Percentiles rank a stretch among this genome's conserved stretches.
Evolutionary conservation across 495 filamentous ascomycete species (phyloP).

Genomic region (Xylaria flabelliformis): DNA sequence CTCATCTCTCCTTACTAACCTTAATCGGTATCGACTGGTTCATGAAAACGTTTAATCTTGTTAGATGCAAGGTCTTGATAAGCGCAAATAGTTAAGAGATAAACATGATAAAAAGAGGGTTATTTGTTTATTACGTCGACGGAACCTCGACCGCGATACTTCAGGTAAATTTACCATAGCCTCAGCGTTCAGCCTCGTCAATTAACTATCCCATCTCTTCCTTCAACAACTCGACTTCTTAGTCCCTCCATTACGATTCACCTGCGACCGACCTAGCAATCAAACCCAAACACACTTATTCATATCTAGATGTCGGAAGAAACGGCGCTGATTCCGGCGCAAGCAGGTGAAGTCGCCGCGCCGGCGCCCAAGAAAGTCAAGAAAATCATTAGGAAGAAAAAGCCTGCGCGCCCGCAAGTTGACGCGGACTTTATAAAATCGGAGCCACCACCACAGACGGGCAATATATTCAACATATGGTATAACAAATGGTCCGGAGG

Average conservation of each 20-base stretch:
- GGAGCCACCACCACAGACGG: conserved; percentile 86
- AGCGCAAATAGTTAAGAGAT: not conserved
- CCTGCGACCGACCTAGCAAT: not conserved
- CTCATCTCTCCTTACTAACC: not conserved
- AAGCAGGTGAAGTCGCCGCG: conserved; percentile 53
- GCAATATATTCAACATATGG: conserved; percentile 93
- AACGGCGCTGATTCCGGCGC: conserved; percentile 36
- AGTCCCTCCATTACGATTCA: not conserved
- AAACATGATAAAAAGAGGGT: not conserved
- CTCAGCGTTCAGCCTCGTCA: conserved; percentile 8
- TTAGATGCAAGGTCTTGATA: not conserved
- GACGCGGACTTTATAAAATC: conserved; percentile 79
- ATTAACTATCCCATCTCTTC: not conserved
- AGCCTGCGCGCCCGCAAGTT: conserved; percentile 75
- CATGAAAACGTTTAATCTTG: not conserved
- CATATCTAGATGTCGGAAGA: conserved; percentile 40
- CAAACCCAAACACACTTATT: not conserved
- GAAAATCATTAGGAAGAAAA: conserved; percentile 70
- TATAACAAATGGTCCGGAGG: conserved; percentile 96
- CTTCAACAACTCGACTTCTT: not conserved
- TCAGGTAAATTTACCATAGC: no score
- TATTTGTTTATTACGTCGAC: no score
- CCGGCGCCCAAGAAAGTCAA: conserved; percentile 63
- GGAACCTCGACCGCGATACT: no score
- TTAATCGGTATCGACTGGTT: no score